Percentiles rank a stretch among this genome's conserved stretches.
phyloP scores from a whole-genome alignment of 192 early-diverging fungal species.

The Dissophora ornata region DNA sequence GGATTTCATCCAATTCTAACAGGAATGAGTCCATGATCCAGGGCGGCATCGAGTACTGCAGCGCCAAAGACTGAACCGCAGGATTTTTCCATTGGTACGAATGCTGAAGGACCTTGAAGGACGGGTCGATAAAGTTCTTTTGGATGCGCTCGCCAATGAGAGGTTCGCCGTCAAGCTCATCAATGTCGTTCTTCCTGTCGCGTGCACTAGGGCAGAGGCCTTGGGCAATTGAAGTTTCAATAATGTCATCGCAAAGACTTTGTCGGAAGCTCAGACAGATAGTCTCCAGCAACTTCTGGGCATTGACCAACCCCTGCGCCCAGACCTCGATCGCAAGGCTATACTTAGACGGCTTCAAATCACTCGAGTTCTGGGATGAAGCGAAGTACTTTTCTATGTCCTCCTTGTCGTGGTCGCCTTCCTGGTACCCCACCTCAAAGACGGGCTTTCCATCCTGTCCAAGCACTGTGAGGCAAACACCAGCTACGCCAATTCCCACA shows the following conservation, averaged over 20 bases:
- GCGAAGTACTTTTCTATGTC: constrained; percentile 44
- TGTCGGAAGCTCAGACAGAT: constrained; percentile 61
- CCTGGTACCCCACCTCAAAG: constrained; percentile 46
- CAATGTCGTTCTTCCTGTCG: constrained; percentile 28
- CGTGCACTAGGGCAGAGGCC: constrained; percentile 44
- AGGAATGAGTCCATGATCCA: constrained; percentile 67
- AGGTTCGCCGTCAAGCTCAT: constrained; percentile 21
- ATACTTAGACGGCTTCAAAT: constrained; percentile 33
- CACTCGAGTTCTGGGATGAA: constrained; percentile 24
- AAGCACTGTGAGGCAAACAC: constrained; percentile 61
- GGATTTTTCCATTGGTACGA: constrained; percentile 61
- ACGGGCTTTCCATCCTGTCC: constrained; percentile 54
- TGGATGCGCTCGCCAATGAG: constrained; percentile 48
- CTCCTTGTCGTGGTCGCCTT: constrained; percentile 41
- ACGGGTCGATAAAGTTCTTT: constrained; percentile 62
- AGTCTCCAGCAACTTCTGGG: constrained; percentile 46
- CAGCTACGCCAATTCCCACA: constrained; percentile 66
- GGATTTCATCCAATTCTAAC: constrained; percentile 55
- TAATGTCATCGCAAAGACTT: constrained; percentile 66
- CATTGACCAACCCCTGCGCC: constrained; percentile 59
- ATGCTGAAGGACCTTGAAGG: constrained; percentile 57
- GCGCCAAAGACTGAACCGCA: constrained; percentile 53
- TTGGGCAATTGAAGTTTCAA: constrained; percentile 59
- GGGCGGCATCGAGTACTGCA: constrained; percentile 56
- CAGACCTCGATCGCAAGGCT: constrained; percentile 63